Percentiles rank a stretch among this genome's conserved stretches.
These are phyloP conservation scores for Quaeritorhiza haematococci DNA, from an alignment of 371 early-diverging fungal genomes.

Conservation along the genomic window DNA sequence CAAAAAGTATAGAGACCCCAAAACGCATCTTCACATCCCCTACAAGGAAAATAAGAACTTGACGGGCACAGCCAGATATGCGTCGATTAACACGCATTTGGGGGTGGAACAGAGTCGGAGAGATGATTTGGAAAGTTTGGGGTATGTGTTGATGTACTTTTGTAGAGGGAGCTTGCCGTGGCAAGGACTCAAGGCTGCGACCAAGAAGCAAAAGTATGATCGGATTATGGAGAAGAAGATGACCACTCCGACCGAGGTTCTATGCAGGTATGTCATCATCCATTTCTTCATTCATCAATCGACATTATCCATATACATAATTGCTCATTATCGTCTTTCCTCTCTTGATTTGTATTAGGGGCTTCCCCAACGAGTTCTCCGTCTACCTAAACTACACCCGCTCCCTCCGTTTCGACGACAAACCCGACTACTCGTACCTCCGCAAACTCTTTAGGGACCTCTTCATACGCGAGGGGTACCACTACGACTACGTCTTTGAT, in stretches of 20 bases:
- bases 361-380: constrained; percentile 93
- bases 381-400: constrained; percentile 97
- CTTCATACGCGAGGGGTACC: constrained; percentile 88
- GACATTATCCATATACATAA: not conserved
- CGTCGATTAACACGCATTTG: constrained; percentile 97
- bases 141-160: constrained; percentile 99
- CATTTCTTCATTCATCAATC: not conserved
- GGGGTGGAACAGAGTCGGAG: constrained; percentile 96
- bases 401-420: constrained; percentile 95
- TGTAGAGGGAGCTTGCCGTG: constrained; percentile 98
- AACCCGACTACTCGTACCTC: constrained; percentile 97
- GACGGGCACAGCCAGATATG: constrained; percentile 99
- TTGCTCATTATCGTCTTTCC: constrained; percentile 7
- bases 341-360: constrained; percentile 36
- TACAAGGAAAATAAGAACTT: constrained; percentile 97
- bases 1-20: constrained; percentile 96
- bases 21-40: constrained; percentile 95
- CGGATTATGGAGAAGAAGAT: constrained; percentile 99
- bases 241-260: constrained; percentile 90
- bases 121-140: constrained; percentile 98
- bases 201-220: constrained; percentile 99
- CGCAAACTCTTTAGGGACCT: constrained; percentile 93
- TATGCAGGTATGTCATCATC: constrained; percentile 66
- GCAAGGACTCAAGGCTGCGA: constrained; percentile 98
- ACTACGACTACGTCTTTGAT: constrained; percentile 97